These are phyloP conservation scores for Lachnum nothofagi DNA, from an alignment of 2,329 filamentous ascomycete genomes.

Conservation along the genomic window DNA sequence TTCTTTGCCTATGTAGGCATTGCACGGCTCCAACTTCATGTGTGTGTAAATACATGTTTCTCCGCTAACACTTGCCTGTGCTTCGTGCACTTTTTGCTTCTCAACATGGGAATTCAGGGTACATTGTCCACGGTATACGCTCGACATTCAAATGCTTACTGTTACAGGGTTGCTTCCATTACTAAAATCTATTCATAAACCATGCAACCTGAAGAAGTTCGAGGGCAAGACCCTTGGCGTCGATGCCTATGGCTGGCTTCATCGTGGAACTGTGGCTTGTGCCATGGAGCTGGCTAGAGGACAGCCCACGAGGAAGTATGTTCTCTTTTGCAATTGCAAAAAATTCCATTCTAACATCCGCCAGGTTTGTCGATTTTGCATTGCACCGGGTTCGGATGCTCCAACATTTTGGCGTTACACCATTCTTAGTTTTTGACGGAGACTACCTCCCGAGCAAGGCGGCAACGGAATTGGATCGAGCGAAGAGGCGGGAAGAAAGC, in stretches of 20 bases:
- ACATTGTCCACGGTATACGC: background rate
- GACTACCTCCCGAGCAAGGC: conserved; percentile 93
- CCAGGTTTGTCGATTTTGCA: conserved; percentile 81
- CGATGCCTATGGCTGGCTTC: conserved; percentile 97
- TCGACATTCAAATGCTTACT: conserved; percentile 20
- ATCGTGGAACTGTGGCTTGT: conserved; percentile 85
- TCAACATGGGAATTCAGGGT: conserved; percentile 29
- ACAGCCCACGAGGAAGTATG: conserved; percentile 81
- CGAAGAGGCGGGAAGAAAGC: conserved; percentile 70
- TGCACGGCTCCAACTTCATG: background rate
- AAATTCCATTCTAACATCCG: conserved; percentile 3
- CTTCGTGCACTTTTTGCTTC: conserved; percentile 10
- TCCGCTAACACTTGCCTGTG: conserved; percentile 20
- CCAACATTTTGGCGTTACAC: conserved; percentile 85
- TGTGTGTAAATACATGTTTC: conserved; percentile 19
- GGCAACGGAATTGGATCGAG: conserved; percentile 72
- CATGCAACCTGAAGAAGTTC: conserved; percentile 80
- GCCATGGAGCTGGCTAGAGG: conserved; percentile 84
- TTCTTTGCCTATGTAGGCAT: background rate
- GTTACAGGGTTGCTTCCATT: conserved; percentile 73
- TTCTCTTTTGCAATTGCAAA: conserved; percentile 10
- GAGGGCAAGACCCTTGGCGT: conserved; percentile 85
- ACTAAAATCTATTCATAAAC: conserved; percentile 93
- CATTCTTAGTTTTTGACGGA: conserved; percentile 93
- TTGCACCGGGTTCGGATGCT: conserved; percentile 92